phyloP scores from a whole-genome alignment of 2,329 filamentous ascomycete genomes.

The Hypoxylon sp. region DNA sequence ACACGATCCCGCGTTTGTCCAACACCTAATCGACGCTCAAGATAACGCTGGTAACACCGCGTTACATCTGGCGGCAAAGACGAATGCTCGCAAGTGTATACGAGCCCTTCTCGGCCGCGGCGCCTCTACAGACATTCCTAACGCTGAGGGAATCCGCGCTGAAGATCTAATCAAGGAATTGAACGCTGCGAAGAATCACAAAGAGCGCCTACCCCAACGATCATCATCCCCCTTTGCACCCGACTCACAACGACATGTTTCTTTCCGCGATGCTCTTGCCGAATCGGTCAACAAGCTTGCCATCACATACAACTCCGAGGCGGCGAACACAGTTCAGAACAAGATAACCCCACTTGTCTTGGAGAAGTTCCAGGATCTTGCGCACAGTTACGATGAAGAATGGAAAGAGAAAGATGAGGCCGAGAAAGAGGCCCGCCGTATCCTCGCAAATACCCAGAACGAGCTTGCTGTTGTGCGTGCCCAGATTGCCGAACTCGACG shows the following conservation, averaged over 20 bases:
- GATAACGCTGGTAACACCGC: conserved; percentile 93
- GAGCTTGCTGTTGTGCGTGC: conserved; percentile 75
- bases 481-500: conserved; percentile 71
- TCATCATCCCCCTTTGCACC: conserved; percentile 82
- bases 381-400: conserved; percentile 80
- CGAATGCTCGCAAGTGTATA: conserved; percentile 90
- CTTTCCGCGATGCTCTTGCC: conserved; percentile 65
- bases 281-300: conserved; percentile 61
- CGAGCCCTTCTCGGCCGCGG: conserved; percentile 83
- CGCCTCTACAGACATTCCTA: conserved; percentile 85
- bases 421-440: conserved; percentile 76
- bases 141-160: conserved; percentile 84
- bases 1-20: conserved; percentile 81
- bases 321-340: conserved; percentile 77
- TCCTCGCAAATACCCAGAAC: conserved; percentile 75
- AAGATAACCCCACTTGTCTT: conserved; percentile 78
- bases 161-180: conserved; percentile 85
- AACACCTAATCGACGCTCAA: conserved; percentile 83
- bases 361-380: conserved; percentile 79
- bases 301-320: conserved; percentile 70
- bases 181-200: conserved; percentile 75
- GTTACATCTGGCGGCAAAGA: conserved; percentile 79
- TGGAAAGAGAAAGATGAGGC: conserved; percentile 80
- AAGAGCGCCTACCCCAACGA: conserved; percentile 76
- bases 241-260: conserved; percentile 70